These are phyloP conservation scores for Colletotrichum salicis DNA, from an alignment of 2,329 filamentous ascomycete species.

Conservation along the genomic window DNA sequence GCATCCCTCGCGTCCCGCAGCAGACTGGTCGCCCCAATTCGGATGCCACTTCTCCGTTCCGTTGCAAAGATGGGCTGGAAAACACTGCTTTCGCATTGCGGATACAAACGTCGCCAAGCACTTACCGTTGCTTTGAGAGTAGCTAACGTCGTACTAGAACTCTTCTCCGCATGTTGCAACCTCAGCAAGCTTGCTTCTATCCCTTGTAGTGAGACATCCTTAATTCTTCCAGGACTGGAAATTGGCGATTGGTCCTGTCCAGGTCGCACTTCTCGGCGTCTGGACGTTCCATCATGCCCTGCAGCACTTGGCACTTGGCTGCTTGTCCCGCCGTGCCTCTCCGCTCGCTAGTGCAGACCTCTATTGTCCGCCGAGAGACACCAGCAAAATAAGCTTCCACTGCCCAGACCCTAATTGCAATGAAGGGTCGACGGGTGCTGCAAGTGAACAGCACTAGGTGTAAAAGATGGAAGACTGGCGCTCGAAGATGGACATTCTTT, in stretches of 20 bases:
- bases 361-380: constrained; percentile 16
- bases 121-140: neutral
- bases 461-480: neutral
- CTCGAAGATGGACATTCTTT: neutral
- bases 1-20: neutral
- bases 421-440: neutral
- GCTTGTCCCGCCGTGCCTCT: constrained; percentile 4
- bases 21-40: neutral
- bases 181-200: neutral
- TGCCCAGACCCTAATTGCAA: constrained; percentile 9
- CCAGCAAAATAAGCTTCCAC: constrained; percentile 29
- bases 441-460: neutral
- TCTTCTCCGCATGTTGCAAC: constrained; percentile 22
- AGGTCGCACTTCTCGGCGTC: constrained; percentile 7
- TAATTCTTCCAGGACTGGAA: neutral
- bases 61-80: neutral
- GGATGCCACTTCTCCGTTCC: neutral
- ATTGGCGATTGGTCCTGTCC: neutral
- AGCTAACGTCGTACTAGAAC: neutral
- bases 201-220: constrained; percentile 14
- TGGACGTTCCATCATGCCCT: constrained; percentile 6
- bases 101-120: neutral
- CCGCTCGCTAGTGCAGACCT: constrained; percentile 13
- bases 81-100: neutral
- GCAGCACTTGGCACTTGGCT: constrained; percentile 29